A percentile compares a stretch with the other conserved stretches of the same genome.
These are phyloP conservation scores for Amanita muscaria DNA, from an alignment of 768 basidiomycete species.

Conservation along the genomic window DNA sequence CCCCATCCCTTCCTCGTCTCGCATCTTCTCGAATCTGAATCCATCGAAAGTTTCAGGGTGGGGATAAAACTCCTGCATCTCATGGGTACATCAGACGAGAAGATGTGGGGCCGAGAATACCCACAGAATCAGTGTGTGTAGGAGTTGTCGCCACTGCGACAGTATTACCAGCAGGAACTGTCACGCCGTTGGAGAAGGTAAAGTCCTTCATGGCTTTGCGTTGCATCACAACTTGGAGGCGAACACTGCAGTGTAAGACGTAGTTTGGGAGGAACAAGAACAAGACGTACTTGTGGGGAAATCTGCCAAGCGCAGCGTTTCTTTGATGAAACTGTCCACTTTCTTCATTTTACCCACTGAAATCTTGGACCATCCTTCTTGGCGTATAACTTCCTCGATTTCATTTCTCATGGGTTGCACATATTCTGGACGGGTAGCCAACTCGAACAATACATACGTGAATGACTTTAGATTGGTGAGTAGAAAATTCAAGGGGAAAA, in stretches of 20 bases:
- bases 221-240: constrained; percentile 14
- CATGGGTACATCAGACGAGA: background rate
- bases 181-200: constrained; percentile 23
- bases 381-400: constrained; percentile 25
- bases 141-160: constrained; percentile 12
- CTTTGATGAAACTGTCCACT: constrained; percentile 37
- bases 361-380: constrained; percentile 30
- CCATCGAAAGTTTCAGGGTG: constrained; percentile 25
- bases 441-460: constrained; percentile 26
- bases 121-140: constrained; percentile 6
- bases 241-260: too few relatives aligned
- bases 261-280: too few relatives aligned
- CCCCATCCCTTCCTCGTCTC: constrained; percentile 18
- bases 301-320: constrained; percentile 24
- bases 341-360: constrained; percentile 30
- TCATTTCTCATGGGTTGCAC: constrained; percentile 31
- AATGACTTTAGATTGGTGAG: constrained; percentile 25
- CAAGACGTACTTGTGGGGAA: constrained; percentile 14
- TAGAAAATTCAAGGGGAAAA: too few relatives aligned
- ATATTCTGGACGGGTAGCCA: constrained; percentile 27
- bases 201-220: constrained; percentile 30
- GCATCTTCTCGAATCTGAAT: constrained; percentile 32
- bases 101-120: background rate
- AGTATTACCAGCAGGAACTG: constrained; percentile 18
- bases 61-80: constrained; percentile 26